A percentile compares a stretch with the other conserved stretches of the same genome.
phyloP scores from a whole-genome alignment of 2,329 filamentous ascomycete genomes.

The Ambrosiella xylebori region DNA sequence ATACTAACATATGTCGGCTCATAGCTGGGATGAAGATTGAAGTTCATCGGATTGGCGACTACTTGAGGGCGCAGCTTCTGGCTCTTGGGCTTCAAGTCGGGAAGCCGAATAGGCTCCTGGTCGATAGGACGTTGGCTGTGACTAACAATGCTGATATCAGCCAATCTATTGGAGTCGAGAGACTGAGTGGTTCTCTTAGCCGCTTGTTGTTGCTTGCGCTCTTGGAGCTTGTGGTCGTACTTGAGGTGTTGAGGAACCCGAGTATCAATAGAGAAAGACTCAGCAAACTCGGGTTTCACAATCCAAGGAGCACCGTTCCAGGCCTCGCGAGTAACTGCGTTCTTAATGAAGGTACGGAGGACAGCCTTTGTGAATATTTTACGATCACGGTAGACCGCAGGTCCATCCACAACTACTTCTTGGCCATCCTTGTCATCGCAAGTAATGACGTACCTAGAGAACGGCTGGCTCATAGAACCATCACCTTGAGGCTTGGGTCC shows the following conservation, averaged over 20 bases:
- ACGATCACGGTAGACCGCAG: constrained; percentile 70
- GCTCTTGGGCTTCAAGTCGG: constrained; percentile 57
- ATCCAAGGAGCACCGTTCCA: constrained; percentile 97
- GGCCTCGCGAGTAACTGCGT: constrained; percentile 76
- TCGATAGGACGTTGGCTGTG: constrained; percentile 20
- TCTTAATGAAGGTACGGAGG: constrained; percentile 83
- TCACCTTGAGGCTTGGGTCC: constrained; percentile 44
- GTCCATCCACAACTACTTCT: constrained; percentile 63
- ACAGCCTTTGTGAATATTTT: constrained; percentile 92
- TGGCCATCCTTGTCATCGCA: constrained; percentile 49
- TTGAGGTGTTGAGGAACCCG: constrained; percentile 68
- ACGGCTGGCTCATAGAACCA: constrained; percentile 51
- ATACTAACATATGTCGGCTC: constrained; percentile 12
- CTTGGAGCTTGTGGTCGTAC: constrained; percentile 61
- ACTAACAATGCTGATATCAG: constrained; percentile 14
- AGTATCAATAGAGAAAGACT: constrained; percentile 71
- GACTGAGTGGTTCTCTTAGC: constrained; percentile 40
- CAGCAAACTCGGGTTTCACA: constrained; percentile 73
- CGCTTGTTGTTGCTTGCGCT: constrained; percentile 55
- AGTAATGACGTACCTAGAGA: constrained; percentile 66
- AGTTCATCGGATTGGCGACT: constrained; percentile 8
- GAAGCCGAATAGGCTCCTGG: constrained; percentile 39
- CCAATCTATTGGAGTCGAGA: constrained; percentile 26
- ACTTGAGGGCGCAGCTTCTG: constrained; percentile 13
- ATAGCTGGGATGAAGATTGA: constrained; percentile 7